phyloP scores from a whole-genome alignment of 257 asterid genomes.

The Leonotis leonurus region DNA sequence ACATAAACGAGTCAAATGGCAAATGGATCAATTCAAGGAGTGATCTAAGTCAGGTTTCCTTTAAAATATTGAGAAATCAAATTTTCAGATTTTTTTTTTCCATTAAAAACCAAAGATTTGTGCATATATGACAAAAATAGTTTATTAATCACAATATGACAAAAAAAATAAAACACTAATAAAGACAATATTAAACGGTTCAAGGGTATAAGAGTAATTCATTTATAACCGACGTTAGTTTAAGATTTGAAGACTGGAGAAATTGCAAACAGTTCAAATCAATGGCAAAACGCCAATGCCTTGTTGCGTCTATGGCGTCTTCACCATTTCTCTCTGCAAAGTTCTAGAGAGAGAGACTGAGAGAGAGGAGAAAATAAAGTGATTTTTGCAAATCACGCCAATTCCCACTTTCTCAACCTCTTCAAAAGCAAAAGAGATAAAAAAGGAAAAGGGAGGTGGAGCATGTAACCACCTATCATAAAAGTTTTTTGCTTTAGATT shows the following conservation, averaged over 20 bases:
- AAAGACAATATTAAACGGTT: background rate
- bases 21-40: background rate
- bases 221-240: background rate
- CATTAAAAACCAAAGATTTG: background rate
- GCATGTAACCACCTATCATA: conserved; percentile 19
- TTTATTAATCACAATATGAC: background rate
- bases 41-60: background rate
- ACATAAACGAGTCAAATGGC: background rate
- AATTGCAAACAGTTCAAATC: conserved; percentile 28
- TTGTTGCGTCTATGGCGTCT: conserved; percentile 30
- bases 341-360: conserved; percentile 5
- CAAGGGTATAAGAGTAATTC: conserved; percentile 13
- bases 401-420: conserved; percentile 28
- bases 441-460: conserved; percentile 14
- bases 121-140: background rate
- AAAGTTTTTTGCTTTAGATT: conserved; percentile 32
- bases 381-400: conserved; percentile 41
- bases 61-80: background rate
- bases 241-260: background rate
- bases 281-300: conserved; percentile 16
- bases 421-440: conserved; percentile 28
- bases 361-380: conserved; percentile 19
- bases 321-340: conserved; percentile 24
- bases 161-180: background rate
- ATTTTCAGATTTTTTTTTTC: background rate